phyloP scores from a whole-genome alignment of 257 asterid species.

The Ajuga chamaepitys region DNA sequence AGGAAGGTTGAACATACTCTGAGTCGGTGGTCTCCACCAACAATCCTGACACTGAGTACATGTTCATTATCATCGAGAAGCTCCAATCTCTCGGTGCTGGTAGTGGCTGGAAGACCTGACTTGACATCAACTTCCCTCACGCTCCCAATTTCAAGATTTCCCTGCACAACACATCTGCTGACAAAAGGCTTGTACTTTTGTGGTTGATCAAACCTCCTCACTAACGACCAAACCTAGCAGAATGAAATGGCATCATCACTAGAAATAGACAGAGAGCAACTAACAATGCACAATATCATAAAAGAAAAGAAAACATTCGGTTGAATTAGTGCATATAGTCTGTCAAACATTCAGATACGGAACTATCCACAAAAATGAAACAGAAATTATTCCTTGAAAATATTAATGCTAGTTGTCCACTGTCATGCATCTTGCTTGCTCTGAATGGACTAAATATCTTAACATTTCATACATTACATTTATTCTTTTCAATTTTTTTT shows the following conservation, averaged over 20 bases:
- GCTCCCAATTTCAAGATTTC: slow-evolving; percentile 65
- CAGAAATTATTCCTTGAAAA: neutral
- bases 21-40: slow-evolving; percentile 83
- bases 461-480: neutral
- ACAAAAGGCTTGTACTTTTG: slow-evolving; percentile 76
- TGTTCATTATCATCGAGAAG: slow-evolving; percentile 77
- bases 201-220: slow-evolving; percentile 80
- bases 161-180: slow-evolving; percentile 62
- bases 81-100: slow-evolving; percentile 84
- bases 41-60: slow-evolving; percentile 56
- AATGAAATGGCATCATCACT: slow-evolving; percentile 3
- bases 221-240: slow-evolving; percentile 76
- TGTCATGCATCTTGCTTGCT: slow-evolving; percentile 3
- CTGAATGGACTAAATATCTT: neutral
- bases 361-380: neutral
- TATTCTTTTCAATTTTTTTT: neutral
- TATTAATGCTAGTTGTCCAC: neutral
- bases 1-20: slow-evolving; percentile 31
- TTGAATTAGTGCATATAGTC: neutral
- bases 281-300: neutral
- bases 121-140: slow-evolving; percentile 78
- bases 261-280: neutral
- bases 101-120: slow-evolving; percentile 84
- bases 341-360: neutral
- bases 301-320: neutral